These are phyloP conservation scores for Zygotorulaspora mrakii DNA, from an alignment of 1,139 yeast genomes.

Conservation along the genomic window DNA sequence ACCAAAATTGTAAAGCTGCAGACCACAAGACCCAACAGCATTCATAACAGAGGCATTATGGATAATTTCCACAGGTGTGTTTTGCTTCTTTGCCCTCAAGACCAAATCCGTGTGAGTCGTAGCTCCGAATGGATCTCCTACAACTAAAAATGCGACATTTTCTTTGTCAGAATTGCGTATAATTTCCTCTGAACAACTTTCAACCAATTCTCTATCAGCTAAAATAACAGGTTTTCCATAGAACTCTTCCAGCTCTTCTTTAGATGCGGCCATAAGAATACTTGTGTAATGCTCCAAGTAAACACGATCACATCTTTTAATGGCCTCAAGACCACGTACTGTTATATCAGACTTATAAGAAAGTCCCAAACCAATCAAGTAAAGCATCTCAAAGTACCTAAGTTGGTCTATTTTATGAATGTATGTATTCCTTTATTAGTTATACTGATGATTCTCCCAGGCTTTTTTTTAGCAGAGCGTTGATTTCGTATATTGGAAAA, in stretches of 20 bases:
- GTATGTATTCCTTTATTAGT: not conserved
- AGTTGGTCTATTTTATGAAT: not conserved
- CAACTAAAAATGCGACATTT: conserved; percentile 90
- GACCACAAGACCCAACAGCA: conserved; percentile 97
- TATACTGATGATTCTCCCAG: not conserved
- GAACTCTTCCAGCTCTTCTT: conserved; percentile 62
- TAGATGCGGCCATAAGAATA: conserved; percentile 87
- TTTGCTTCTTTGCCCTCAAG: conserved; percentile 80
- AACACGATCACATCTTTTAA: conserved; percentile 77
- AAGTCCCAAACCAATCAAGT: conserved; percentile 86
- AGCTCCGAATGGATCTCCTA: conserved; percentile 97
- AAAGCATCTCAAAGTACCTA: conserved; percentile 54
- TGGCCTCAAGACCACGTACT: conserved; percentile 86
- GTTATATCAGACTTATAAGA: conserved; percentile 89
- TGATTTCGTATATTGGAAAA: not conserved
- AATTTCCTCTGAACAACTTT: conserved; percentile 79
- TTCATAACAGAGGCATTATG: conserved; percentile 98
- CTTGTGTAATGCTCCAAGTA: conserved; percentile 95
- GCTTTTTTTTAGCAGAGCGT: not conserved
- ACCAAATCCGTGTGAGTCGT: conserved; percentile 95
- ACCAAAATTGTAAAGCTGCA: conserved; percentile 91
- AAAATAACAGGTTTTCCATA: conserved; percentile 82
- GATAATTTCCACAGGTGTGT: conserved; percentile 72
- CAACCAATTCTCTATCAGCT: conserved; percentile 94
- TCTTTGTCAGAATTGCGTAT: conserved; percentile 70